phyloP scores from a whole-genome alignment of 2,329 filamentous ascomycete genomes.

The Aphanoascus verrucosus region DNA sequence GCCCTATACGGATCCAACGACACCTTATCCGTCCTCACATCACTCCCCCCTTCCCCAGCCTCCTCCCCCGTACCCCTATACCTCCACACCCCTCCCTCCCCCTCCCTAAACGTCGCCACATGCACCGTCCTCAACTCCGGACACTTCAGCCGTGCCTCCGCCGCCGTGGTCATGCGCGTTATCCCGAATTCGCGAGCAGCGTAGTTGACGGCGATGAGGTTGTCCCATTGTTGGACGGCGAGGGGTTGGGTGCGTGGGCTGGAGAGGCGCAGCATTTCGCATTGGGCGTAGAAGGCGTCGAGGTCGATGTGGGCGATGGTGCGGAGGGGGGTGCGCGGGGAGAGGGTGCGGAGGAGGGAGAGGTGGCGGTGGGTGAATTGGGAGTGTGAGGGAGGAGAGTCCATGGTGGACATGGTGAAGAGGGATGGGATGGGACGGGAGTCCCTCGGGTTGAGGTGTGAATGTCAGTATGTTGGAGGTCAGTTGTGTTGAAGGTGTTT shows the following conservation, averaged over 20 bases:
- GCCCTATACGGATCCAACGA: conserved; percentile 84
- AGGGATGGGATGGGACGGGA: background rate
- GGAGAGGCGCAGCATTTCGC: conserved; percentile 79
- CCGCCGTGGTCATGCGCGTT: conserved; percentile 63
- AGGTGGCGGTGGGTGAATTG: conserved; percentile 79
- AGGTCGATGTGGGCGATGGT: conserved; percentile 88
- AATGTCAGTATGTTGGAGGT: too few relatives aligned
- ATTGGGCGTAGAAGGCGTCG: conserved; percentile 96
- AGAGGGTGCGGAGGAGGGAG: conserved; percentile 60
- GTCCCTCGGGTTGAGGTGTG: too few relatives aligned
- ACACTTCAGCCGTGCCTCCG: conserved; percentile 80
- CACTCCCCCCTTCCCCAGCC: conserved; percentile 60
- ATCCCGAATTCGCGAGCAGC: conserved; percentile 73
- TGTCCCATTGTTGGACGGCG: conserved; percentile 92
- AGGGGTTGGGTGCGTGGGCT: conserved; percentile 66
- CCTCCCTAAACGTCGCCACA: conserved; percentile 89
- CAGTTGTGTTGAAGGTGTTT: too few relatives aligned
- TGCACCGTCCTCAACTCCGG: conserved; percentile 78
- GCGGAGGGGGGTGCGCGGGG: conserved; percentile 64
- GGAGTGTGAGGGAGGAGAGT: conserved; percentile 45
- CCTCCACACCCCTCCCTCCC: conserved; percentile 72
- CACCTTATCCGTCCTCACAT: conserved; percentile 84
- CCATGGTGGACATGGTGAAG: background rate
- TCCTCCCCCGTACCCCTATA: too few relatives aligned
- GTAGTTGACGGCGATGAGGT: conserved; percentile 93